Evolutionary conservation across 768 basidiomycete species (phyloP).

Genomic region (Heimioporus sp.): DNA sequence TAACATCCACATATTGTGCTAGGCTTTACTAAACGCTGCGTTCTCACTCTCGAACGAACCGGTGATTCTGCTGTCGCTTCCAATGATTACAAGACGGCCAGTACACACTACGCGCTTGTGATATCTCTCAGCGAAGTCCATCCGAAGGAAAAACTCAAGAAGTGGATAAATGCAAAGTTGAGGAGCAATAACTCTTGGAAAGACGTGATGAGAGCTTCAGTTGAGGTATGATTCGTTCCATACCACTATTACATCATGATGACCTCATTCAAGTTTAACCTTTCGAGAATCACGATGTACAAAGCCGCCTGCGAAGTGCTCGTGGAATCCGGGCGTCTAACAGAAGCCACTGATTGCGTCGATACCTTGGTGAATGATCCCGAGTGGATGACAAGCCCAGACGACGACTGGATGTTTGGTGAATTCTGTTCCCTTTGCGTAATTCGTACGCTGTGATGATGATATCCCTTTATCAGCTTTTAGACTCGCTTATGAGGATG

Average conservation of each 20-base stretch:
- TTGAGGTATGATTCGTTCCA: not conserved
- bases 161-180: conserved; percentile 3
- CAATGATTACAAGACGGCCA: not conserved
- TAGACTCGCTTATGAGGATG: conserved; percentile 2
- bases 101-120: not conserved
- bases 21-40: conserved; percentile 3
- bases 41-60: not conserved
- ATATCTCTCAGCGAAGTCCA: not conserved
- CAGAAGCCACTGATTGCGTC: not conserved
- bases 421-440: not conserved
- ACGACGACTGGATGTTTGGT: not conserved
- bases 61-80: not conserved
- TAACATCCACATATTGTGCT: not conserved
- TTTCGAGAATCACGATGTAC: not conserved
- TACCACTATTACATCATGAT: not conserved
- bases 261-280: not conserved
- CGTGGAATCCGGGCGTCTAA: not conserved
- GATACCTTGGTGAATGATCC: not conserved
- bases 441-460: too few species aligned
- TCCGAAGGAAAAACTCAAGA: not conserved
- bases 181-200: not conserved
- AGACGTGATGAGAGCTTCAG: not conserved
- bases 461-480: not conserved
- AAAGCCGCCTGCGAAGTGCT: conserved; percentile 2
- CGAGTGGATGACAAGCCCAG: not conserved